phyloP scores from a whole-genome alignment of 1,284 basidiomycete genomes.

The Farysia itapuensis region DNA sequence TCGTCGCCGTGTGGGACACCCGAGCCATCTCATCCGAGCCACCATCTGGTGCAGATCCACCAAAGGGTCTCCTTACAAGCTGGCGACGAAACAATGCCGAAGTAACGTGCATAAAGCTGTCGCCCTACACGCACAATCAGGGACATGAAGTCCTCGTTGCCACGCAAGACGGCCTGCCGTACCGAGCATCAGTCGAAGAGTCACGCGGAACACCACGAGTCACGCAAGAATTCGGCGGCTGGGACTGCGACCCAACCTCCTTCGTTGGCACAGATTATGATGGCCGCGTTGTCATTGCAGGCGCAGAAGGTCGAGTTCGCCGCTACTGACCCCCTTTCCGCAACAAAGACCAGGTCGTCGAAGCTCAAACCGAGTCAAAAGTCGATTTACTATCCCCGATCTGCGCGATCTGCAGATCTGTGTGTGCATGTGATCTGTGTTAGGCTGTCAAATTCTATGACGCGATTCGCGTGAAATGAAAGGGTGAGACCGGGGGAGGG shows the following conservation, averaged over 20 bases:
- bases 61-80: conserved; percentile 10
- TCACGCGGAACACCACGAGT: conserved; percentile 1
- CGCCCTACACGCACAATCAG: not conserved
- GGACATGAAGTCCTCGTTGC: conserved; percentile 20
- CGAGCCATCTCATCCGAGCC: conserved; percentile 59
- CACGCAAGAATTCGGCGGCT: conserved; percentile 36
- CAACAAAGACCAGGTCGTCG: no score
- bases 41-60: not conserved
- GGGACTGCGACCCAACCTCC: conserved; percentile 43
- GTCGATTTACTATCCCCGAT: no score
- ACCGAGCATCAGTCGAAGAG: conserved; percentile 6
- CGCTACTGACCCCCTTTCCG: not conserved
- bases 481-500: no score
- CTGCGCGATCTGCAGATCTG: no score
- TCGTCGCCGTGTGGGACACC: conserved; percentile 68
- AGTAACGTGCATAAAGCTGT: conserved; percentile 4
- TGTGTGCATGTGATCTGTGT: no score
- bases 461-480: no score
- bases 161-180: conserved; percentile 48
- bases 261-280: conserved; percentile 14
- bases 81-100: conserved; percentile 27
- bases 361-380: no score
- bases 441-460: no score
- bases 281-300: conserved; percentile 23
- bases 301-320: conserved; percentile 25